Percentiles rank a stretch among this genome's conserved stretches.
Conservation (phyloP, 169 alveolate genomes). For the Condylostoma magnum region DNA sequence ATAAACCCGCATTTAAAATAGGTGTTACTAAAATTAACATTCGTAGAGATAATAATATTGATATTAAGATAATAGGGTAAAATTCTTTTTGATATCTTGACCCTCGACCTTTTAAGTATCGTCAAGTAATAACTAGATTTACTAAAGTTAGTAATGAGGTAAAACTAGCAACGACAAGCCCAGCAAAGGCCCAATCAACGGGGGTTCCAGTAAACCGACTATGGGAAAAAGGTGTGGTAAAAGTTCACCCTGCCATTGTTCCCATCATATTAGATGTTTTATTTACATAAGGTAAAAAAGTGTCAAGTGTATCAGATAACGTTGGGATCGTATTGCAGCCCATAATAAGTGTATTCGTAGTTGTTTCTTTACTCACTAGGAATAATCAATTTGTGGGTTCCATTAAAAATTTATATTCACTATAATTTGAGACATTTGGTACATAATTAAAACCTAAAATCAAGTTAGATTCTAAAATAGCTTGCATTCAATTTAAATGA, state of each 20-base stretch:
- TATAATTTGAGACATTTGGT: not conserved
- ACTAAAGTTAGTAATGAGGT: constrained; percentile 11
- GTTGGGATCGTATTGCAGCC: not conserved
- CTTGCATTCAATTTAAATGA: not conserved
- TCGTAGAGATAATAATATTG: constrained; percentile 12
- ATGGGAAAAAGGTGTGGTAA: constrained; percentile 32
- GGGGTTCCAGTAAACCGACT: constrained; percentile 23
- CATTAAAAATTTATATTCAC: not conserved
- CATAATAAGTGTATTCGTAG: not conserved
- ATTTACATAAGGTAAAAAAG: not conserved
- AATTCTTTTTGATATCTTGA: constrained; percentile 1
- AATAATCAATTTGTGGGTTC: not conserved
- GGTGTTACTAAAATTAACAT: constrained; percentile 51
- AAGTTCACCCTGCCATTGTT: constrained; percentile 30
- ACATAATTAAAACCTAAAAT: not conserved
- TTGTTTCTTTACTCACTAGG: not conserved
- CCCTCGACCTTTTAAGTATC: constrained; percentile 12
- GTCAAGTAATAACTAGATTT: constrained; percentile 14
- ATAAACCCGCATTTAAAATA: constrained; percentile 50
- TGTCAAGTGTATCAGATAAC: not conserved
- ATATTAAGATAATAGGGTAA: constrained; percentile 1
- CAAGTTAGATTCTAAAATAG: not conserved
- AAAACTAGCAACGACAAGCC: not conserved
- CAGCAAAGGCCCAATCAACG: constrained; percentile 16
- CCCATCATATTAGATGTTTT: not conserved